phyloP scores from a whole-genome alignment of 768 basidiomycete species.

The Sistotremastrum suecicum region DNA sequence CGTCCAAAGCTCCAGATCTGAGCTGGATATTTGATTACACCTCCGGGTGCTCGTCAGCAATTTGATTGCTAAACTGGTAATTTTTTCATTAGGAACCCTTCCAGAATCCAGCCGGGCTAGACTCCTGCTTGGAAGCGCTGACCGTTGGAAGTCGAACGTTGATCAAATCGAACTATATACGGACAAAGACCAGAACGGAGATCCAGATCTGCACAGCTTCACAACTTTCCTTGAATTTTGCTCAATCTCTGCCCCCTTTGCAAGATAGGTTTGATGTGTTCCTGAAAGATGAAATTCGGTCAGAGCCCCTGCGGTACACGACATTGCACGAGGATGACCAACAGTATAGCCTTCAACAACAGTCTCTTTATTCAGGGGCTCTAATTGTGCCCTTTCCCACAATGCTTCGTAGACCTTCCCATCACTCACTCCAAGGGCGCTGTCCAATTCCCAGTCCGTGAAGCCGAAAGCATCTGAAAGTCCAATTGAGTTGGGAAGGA shows the following conservation, averaged over 20 bases:
- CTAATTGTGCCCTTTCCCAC: constrained; percentile 40
- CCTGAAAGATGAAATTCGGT: constrained; percentile 10
- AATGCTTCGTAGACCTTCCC: constrained; percentile 59
- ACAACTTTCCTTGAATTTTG: constrained; percentile 19
- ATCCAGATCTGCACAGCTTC: not conserved
- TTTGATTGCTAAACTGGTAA: not conserved
- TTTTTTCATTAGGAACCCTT: not conserved
- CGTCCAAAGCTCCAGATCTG: no score
- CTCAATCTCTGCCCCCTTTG: constrained; percentile 28
- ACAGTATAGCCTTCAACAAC: constrained; percentile 46
- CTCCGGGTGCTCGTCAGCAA: no score
- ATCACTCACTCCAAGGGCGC: constrained; percentile 47
- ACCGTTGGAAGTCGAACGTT: not conserved
- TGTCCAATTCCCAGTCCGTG: constrained; percentile 61
- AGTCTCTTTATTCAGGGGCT: constrained; percentile 43
- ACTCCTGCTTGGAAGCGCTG: no score
- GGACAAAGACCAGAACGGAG: not conserved
- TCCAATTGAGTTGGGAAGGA: constrained; percentile 53
- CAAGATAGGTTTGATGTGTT: constrained; percentile 40
- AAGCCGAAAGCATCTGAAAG: constrained; percentile 64
- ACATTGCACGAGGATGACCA: constrained; percentile 5
- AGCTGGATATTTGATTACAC: no score
- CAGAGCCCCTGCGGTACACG: not conserved
- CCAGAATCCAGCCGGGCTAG: no score
- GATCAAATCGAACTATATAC: not conserved